Evolutionary conservation across 2,329 filamentous ascomycete genomes (phyloP).

Genomic region (Oidium heveae): DNA sequence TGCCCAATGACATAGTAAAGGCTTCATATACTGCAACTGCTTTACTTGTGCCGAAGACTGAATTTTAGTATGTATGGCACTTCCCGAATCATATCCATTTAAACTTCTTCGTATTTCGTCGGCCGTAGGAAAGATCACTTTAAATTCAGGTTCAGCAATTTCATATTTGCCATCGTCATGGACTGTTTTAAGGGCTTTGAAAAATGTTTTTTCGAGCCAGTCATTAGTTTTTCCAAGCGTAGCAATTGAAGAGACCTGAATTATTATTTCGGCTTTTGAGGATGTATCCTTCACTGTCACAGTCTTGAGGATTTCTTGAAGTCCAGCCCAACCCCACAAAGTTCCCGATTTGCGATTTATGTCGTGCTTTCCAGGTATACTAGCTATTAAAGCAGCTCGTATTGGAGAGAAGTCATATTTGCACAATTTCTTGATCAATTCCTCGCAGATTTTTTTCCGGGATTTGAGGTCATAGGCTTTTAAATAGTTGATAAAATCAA

Average conservation of each 20-base stretch:
- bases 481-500: too few relatives aligned
- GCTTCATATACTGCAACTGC: slow-evolving; percentile 47
- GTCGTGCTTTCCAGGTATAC: slow-evolving; percentile 44
- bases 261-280: slow-evolving; percentile 22
- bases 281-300: slow-evolving; percentile 21
- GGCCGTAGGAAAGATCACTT: slow-evolving; percentile 12
- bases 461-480: too few relatives aligned
- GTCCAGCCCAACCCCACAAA: slow-evolving; percentile 51
- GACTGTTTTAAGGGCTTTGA: slow-evolving; percentile 19
- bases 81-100: too few relatives aligned
- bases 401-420: slow-evolving; percentile 45
- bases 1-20: slow-evolving; percentile 52
- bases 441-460: slow-evolving; percentile 18
- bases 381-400: slow-evolving; percentile 48
- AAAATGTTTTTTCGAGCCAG: slow-evolving; percentile 46
- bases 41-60: slow-evolving; percentile 43
- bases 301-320: slow-evolving; percentile 31
- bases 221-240: slow-evolving; percentile 44
- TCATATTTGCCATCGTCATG: slow-evolving; percentile 8
- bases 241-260: slow-evolving; percentile 60
- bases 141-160: slow-evolving; percentile 20
- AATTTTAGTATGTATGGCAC: slow-evolving; percentile 34
- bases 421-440: slow-evolving; percentile 30
- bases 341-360: slow-evolving; percentile 22
- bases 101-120: too few relatives aligned